Evolutionary conservation across 768 basidiomycete genomes (phyloP).

Genomic region (Phylloporus scabripes): DNA sequence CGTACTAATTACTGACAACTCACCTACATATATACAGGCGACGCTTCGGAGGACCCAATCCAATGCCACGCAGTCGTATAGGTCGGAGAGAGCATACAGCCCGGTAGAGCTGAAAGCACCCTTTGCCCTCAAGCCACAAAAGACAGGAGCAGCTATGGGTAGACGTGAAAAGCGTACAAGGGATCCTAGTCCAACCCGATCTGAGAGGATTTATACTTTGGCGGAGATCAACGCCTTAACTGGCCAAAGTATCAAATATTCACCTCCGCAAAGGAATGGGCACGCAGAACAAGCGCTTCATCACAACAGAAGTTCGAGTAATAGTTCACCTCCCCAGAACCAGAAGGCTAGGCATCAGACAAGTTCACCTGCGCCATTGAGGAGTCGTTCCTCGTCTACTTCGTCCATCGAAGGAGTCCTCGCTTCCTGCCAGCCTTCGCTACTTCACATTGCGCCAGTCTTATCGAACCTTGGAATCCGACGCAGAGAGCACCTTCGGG

Average conservation of each 20-base stretch:
- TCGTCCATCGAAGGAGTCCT: conserved; percentile 50
- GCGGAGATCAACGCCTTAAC: conserved; percentile 31
- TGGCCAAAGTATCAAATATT: conserved; percentile 22
- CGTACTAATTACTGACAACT: neutral
- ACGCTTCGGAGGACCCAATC: conserved; percentile 21
- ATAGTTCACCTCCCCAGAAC: conserved; percentile 19
- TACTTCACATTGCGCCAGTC: conserved; percentile 56
- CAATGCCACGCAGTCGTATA: conserved; percentile 17
- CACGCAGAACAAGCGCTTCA: conserved; percentile 8
- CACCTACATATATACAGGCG: conserved; percentile 5
- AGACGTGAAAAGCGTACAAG: conserved; percentile 18
- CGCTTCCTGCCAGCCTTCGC: conserved; percentile 56
- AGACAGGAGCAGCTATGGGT: neutral
- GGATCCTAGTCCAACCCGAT: conserved; percentile 27
- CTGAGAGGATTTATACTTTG: conserved; percentile 32
- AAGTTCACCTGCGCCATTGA: conserved; percentile 9
- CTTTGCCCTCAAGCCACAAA: conserved; percentile 17
- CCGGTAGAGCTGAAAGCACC: conserved; percentile 17
- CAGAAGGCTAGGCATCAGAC: conserved; percentile 6
- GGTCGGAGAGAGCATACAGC: conserved; percentile 22
- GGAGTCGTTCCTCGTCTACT: conserved; percentile 33
- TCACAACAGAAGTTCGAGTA: conserved; percentile 14
- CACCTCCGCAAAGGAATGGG: conserved; percentile 18
- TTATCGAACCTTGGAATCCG: conserved; percentile 55
- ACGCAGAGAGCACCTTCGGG: conserved; percentile 55